These are phyloP conservation scores for Akebia trifoliata DNA, from an alignment of 164 flowering plant genomes.

Conservation along the genomic window DNA sequence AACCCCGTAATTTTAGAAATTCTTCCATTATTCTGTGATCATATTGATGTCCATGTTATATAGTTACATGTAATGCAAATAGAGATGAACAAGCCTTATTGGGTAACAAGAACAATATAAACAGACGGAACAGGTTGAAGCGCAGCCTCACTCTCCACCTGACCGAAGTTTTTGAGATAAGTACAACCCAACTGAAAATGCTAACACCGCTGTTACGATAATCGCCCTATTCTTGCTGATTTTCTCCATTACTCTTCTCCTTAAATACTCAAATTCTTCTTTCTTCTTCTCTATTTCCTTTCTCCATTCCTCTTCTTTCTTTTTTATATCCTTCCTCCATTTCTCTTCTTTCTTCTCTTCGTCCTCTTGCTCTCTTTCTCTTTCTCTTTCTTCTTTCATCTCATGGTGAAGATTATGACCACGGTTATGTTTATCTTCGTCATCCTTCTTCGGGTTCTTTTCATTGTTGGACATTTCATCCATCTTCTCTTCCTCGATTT, in stretches of 20 bases:
- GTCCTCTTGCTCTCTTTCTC: not conserved
- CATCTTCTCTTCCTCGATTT: slow-evolving; percentile 6
- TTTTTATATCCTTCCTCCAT: not conserved
- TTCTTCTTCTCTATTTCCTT: not conserved
- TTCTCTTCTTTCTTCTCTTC: slow-evolving; percentile 9
- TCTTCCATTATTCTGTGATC: too few relatives aligned
- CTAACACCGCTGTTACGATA: slow-evolving; percentile 35
- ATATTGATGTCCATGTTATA: too few relatives aligned
- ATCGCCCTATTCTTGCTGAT: slow-evolving; percentile 29
- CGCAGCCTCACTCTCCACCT: not conserved
- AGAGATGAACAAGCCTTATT: not conserved
- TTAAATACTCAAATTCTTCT: slow-evolving; percentile 3
- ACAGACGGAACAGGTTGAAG: not conserved
- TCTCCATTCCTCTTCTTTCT: slow-evolving; percentile 4
- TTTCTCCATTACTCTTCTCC: slow-evolving; percentile 16
- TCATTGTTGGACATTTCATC: slow-evolving; percentile 1
- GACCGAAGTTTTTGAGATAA: slow-evolving; percentile 22
- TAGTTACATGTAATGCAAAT: not conserved
- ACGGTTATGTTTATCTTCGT: not conserved
- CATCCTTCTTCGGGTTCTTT: slow-evolving; percentile 7
- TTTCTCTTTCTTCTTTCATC: slow-evolving; percentile 3
- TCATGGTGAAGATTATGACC: not conserved
- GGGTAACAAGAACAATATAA: too few relatives aligned
- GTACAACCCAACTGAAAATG: slow-evolving; percentile 42
- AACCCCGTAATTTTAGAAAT: too few relatives aligned